Evolutionary conservation across 352 stramenopile genomes (phyloP).

Genomic region (Phytophthora pistaciae): DNA sequence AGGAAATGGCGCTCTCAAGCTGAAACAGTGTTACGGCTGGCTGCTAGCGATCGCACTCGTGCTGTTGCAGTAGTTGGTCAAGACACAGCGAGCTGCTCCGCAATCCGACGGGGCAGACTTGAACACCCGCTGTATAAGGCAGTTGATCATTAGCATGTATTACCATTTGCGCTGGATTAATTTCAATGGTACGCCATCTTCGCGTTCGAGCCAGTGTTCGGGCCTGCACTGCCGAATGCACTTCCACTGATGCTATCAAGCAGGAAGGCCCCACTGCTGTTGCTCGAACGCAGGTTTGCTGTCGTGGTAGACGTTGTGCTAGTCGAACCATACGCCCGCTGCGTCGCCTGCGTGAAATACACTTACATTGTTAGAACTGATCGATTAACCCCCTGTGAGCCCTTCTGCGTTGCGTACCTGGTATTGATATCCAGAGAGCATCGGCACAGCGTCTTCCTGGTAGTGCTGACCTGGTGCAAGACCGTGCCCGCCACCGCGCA

Average conservation of each 20-base stretch:
- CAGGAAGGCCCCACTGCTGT: slow-evolving; percentile 55
- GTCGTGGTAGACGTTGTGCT: slow-evolving; percentile 33
- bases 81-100: neutral
- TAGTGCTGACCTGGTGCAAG: slow-evolving; percentile 39
- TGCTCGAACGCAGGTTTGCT: slow-evolving; percentile 52
- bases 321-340: slow-evolving; percentile 49
- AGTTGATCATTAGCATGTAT: neutral
- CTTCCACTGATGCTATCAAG: slow-evolving; percentile 53
- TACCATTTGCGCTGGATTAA: slow-evolving; percentile 1
- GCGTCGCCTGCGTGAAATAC: slow-evolving; percentile 38
- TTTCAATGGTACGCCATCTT: slow-evolving; percentile 34
- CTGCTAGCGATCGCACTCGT: neutral
- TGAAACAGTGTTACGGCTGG: neutral
- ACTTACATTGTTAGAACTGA: neutral
- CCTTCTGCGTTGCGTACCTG: slow-evolving; percentile 40
- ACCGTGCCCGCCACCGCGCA: slow-evolving; percentile 44
- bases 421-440: slow-evolving; percentile 75
- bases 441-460: slow-evolving; percentile 57
- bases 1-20: slow-evolving; percentile 16
- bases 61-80: neutral
- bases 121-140: neutral
- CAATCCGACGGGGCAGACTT: neutral
- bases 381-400: neutral
- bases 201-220: slow-evolving; percentile 32
- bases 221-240: slow-evolving; percentile 43